Percentiles rank a stretch among this genome's conserved stretches.
Conservation (phyloP, 2,329 filamentous ascomycete genomes). For the Daldinia sp. region DNA sequence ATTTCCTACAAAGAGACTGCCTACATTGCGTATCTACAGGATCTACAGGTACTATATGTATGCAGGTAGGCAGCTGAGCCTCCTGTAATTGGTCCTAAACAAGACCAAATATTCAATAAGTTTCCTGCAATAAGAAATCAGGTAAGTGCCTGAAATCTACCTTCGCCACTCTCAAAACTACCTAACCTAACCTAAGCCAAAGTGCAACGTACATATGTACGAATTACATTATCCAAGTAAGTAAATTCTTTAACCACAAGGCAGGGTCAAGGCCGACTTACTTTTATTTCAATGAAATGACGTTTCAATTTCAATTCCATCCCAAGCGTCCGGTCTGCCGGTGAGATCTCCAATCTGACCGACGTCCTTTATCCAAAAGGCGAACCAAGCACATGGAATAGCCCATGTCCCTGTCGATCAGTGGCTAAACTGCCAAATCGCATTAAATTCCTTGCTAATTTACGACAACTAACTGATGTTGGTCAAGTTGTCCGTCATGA, state of each 20-base stretch:
- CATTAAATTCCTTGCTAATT: slow-evolving; percentile 14
- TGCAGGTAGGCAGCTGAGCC: slow-evolving; percentile 12
- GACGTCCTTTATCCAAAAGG: slow-evolving; percentile 17
- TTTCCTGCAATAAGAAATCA: slow-evolving; percentile 4
- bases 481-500: slow-evolving; percentile 19
- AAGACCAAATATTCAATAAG: slow-evolving; percentile 12
- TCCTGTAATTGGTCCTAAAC: slow-evolving; percentile 11
- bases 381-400: slow-evolving; percentile 32
- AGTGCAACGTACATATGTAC: too few relatives aligned
- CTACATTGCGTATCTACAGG: neutral
- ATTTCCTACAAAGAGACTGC: slow-evolving; percentile 25
- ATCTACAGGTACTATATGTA: neutral
- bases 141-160: slow-evolving; percentile 12
- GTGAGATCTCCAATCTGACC: slow-evolving; percentile 22
- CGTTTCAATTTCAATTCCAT: slow-evolving; percentile 2
- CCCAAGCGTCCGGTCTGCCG: slow-evolving; percentile 9
- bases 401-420: slow-evolving; percentile 34
- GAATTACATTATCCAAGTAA: neutral
- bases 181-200: slow-evolving; percentile 15
- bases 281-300: slow-evolving; percentile 16
- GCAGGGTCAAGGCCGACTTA: slow-evolving; percentile 8
- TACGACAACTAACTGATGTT: slow-evolving; percentile 16
- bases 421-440: slow-evolving; percentile 11
- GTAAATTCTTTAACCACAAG: slow-evolving; percentile 5
- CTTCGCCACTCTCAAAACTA: slow-evolving; percentile 22